A percentile compares a stretch with the other conserved stretches of the same genome.
phyloP scores from a whole-genome alignment of 2,329 filamentous ascomycete species.

The Penicillium janthinellum region DNA sequence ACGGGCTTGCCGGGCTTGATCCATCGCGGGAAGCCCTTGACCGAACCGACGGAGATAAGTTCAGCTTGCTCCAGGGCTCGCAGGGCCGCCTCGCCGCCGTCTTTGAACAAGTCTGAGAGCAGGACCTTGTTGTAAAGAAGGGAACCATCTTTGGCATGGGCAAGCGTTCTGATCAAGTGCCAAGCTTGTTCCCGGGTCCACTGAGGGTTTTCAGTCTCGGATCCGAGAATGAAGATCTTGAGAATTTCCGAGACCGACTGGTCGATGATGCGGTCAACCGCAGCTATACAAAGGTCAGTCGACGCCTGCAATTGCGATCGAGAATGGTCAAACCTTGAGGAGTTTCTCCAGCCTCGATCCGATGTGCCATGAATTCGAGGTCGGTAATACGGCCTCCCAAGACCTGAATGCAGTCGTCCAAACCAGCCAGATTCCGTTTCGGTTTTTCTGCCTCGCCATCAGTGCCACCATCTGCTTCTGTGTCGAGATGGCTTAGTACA shows the following conservation, averaged over 20 bases:
- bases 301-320: background rate
- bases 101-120: slow-evolving; percentile 73
- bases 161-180: slow-evolving; percentile 79
- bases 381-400: slow-evolving; percentile 93
- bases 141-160: slow-evolving; percentile 57
- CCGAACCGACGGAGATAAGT: slow-evolving; percentile 73
- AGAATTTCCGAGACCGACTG: slow-evolving; percentile 88
- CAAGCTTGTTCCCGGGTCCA: slow-evolving; percentile 90
- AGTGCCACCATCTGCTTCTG: slow-evolving; percentile 40
- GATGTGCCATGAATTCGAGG: slow-evolving; percentile 87
- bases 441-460: slow-evolving; percentile 33
- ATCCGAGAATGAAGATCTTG: slow-evolving; percentile 80
- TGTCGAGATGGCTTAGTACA: slow-evolving; percentile 77
- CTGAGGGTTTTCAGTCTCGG: slow-evolving; percentile 59
- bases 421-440: slow-evolving; percentile 63
- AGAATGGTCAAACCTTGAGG: slow-evolving; percentile 58
- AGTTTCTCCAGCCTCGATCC: slow-evolving; percentile 83
- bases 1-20: slow-evolving; percentile 84
- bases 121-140: slow-evolving; percentile 86
- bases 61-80: slow-evolving; percentile 82
- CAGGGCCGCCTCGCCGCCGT: slow-evolving; percentile 72
- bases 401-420: slow-evolving; percentile 78
- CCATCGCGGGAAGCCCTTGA: slow-evolving; percentile 73
- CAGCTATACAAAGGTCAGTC: slow-evolving; percentile 51
- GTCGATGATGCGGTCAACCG: slow-evolving; percentile 84